These are phyloP conservation scores for Boletus insuetus DNA, from an alignment of 768 basidiomycete species.

Conservation along the genomic window DNA sequence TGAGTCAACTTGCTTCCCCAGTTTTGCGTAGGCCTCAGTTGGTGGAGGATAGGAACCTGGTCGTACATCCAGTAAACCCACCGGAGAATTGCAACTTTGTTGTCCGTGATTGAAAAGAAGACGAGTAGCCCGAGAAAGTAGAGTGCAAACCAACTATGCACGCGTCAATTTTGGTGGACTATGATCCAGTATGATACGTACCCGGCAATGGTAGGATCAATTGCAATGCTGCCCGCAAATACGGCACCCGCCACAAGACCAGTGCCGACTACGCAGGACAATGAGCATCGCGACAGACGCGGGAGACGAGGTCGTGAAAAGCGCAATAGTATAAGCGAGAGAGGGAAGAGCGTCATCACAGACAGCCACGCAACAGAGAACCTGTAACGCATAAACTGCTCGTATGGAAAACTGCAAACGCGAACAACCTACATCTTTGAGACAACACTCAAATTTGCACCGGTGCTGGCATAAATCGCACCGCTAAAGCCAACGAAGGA, in stretches of 20 bases:
- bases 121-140: conserved; percentile 53
- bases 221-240: conserved; percentile 58
- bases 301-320: conserved; percentile 63
- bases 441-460: conserved; percentile 48
- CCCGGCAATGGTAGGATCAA: conserved; percentile 56
- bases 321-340: conserved; percentile 57
- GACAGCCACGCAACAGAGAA: conserved; percentile 68
- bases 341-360: conserved; percentile 62
- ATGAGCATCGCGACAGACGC: conserved; percentile 38
- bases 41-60: conserved; percentile 50
- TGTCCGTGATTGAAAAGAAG: conserved; percentile 49
- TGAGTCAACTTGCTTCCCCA: conserved; percentile 45
- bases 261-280: conserved; percentile 42
- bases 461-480: conserved; percentile 56
- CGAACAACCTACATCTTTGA: conserved; percentile 52
- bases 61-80: conserved; percentile 64
- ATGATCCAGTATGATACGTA: conserved; percentile 25
- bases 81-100: conserved; percentile 52
- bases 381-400: conserved; percentile 30
- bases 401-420: neutral
- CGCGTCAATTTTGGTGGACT: neutral
- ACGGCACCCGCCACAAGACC: conserved; percentile 41
- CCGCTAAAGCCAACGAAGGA: conserved; percentile 49
- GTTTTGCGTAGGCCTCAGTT: conserved; percentile 33
- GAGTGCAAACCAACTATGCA: conserved; percentile 56